phyloP scores from a whole-genome alignment of 192 early-diverging fungal genomes.

The Obelidium mucronatum region DNA sequence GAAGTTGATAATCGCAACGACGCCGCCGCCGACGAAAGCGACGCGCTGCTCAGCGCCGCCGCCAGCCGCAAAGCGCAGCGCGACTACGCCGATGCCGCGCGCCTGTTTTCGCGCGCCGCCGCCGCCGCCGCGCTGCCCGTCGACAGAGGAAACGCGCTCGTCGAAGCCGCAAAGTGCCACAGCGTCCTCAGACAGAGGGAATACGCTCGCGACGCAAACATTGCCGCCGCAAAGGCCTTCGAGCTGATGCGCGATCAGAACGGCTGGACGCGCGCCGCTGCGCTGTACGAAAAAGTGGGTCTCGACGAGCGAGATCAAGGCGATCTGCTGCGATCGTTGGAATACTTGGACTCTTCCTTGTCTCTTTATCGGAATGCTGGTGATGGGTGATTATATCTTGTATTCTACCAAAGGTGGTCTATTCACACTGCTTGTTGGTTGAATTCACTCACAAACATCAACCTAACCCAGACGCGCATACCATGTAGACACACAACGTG shows the following conservation, averaged over 20 bases:
- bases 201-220: neutral
- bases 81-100: slow-evolving; percentile 28
- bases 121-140: neutral
- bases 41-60: neutral
- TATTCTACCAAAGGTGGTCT: too few species aligned
- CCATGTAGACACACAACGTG: slow-evolving; percentile 11
- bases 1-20: neutral
- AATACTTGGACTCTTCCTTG: slow-evolving; percentile 9
- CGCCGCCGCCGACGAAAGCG: slow-evolving; percentile 1
- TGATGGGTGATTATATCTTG: slow-evolving; percentile 18
- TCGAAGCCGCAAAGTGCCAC: slow-evolving; percentile 35
- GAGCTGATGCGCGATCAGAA: neutral
- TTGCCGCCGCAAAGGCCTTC: slow-evolving; percentile 3
- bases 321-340: neutral
- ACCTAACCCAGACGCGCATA: neutral
- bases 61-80: slow-evolving; percentile 10
- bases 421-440: too few species aligned
- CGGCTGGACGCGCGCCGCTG: slow-evolving; percentile 8
- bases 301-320: neutral
- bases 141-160: slow-evolving; percentile 6
- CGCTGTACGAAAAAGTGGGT: slow-evolving; percentile 19
- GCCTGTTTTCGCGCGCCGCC: slow-evolving; percentile 29
- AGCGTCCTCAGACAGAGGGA: slow-evolving; percentile 16
- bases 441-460: too few species aligned
- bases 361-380: slow-evolving; percentile 5